phyloP scores from a whole-genome alignment of 2,329 filamentous ascomycete genomes.

The Thermothelomyces thermophilus region DNA sequence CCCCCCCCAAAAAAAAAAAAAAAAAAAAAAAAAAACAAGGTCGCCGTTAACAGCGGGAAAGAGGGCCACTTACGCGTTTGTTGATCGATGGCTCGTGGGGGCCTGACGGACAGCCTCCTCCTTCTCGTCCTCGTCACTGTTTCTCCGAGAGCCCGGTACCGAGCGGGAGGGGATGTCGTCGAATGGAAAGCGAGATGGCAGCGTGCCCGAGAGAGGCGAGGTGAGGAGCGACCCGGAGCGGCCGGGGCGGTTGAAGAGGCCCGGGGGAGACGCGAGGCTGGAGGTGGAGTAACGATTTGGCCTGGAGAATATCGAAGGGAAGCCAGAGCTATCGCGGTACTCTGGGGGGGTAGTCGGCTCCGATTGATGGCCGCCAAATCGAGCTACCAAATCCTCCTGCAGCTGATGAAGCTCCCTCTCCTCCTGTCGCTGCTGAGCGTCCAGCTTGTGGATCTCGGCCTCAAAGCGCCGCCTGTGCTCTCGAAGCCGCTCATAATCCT shows the following conservation, averaged over 20 bases:
- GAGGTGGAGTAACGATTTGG: slow-evolving; percentile 86
- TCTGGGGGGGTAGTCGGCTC: slow-evolving; percentile 96
- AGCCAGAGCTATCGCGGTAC: slow-evolving; percentile 69
- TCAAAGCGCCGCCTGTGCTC: slow-evolving; percentile 88
- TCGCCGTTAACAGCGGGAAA: background rate
- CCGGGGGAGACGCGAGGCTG: slow-evolving; percentile 75
- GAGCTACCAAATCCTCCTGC: slow-evolving; percentile 63
- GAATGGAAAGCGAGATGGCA: slow-evolving; percentile 52
- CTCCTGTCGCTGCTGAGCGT: slow-evolving; percentile 75
- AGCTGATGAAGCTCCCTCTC: slow-evolving; percentile 80
- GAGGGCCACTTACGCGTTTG: slow-evolving; percentile 65
- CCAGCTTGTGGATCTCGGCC: slow-evolving; percentile 83
- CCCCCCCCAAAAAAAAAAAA: no score
- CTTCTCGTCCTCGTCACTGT: slow-evolving; percentile 87
- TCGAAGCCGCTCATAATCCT: slow-evolving; percentile 84
- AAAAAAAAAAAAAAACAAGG: no score
- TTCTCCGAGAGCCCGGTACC: slow-evolving; percentile 76
- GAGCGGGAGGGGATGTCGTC: slow-evolving; percentile 74
- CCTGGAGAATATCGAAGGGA: slow-evolving; percentile 72
- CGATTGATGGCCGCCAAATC: slow-evolving; percentile 67
- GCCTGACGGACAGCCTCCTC: slow-evolving; percentile 65
- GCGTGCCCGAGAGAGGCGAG: slow-evolving; percentile 63
- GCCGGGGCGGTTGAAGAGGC: slow-evolving; percentile 64
- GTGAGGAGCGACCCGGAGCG: slow-evolving; percentile 74
- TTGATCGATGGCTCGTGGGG: slow-evolving; percentile 64